A percentile compares a stretch with the other conserved stretches of the same genome.
Conservation (phyloP, 2,329 filamentous ascomycete species). For the Plectosphaerella cucumerina region DNA sequence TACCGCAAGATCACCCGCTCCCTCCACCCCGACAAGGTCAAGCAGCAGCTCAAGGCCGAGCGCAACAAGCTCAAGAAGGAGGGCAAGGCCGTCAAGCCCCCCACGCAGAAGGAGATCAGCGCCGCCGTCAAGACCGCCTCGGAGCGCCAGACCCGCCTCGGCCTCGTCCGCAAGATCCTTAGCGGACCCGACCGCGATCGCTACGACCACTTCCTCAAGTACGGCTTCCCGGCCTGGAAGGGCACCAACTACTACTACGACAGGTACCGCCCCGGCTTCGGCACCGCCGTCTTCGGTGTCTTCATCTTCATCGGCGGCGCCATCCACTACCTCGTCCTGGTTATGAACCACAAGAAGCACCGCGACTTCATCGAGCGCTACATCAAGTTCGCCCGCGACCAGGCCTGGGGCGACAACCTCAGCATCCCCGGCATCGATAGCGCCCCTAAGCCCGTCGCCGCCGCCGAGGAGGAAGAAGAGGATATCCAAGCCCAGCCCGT, state of each 20-base stretch:
- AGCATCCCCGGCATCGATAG: slow-evolving; percentile 65
- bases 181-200: slow-evolving; percentile 75
- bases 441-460: slow-evolving; percentile 33
- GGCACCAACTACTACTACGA: slow-evolving; percentile 98
- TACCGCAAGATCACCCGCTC: slow-evolving; percentile 82
- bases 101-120: slow-evolving; percentile 70
- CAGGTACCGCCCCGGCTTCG: slow-evolving; percentile 85
- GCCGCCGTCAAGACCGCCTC: slow-evolving; percentile 75
- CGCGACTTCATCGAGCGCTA: slow-evolving; percentile 88
- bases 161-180: slow-evolving; percentile 81
- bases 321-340: slow-evolving; percentile 80
- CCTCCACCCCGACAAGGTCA: slow-evolving; percentile 94
- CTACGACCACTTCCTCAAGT: slow-evolving; percentile 89
- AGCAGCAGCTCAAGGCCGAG: slow-evolving; percentile 72
- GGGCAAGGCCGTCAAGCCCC: slow-evolving; percentile 58
- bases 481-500: slow-evolving; percentile 52
- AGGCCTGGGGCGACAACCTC: slow-evolving; percentile 83
- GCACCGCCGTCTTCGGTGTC: slow-evolving; percentile 75
- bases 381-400: slow-evolving; percentile 81
- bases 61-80: slow-evolving; percentile 52
- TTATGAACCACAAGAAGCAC: slow-evolving; percentile 85
- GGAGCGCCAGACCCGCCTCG: slow-evolving; percentile 78
- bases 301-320: slow-evolving; percentile 80
- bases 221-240: slow-evolving; percentile 95
- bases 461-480: slow-evolving; percentile 44